Evolutionary conservation across 2,329 filamentous ascomycete species (phyloP).

Genomic region (Phialophora macrospora): DNA sequence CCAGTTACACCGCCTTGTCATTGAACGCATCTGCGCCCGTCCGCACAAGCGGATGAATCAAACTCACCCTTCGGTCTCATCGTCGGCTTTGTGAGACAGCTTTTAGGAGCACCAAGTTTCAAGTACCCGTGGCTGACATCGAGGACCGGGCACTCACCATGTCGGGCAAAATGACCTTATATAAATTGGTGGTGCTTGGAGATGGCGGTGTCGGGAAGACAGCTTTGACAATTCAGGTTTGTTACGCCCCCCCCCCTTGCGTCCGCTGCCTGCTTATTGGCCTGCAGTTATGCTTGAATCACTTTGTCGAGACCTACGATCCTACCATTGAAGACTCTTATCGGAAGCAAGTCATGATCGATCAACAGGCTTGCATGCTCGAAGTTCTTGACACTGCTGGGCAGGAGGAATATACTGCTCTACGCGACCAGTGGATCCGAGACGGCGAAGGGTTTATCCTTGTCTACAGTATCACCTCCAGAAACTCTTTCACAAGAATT

Average conservation of each 20-base stretch:
- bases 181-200: conserved; percentile 93
- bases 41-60: conserved; percentile 23
- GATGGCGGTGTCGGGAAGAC: conserved; percentile 95
- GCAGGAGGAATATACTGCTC: conserved; percentile 96
- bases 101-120: conserved; percentile 15
- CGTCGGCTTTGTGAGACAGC: conserved; percentile 16
- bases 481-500: conserved; percentile 92
- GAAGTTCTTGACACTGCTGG: conserved; percentile 96
- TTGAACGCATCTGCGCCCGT: conserved; percentile 18
- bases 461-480: conserved; percentile 97
- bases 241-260: conserved; percentile 12
- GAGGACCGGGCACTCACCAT: conserved; percentile 55
- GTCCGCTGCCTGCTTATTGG: conserved; percentile 17
- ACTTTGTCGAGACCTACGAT: conserved; percentile 92
- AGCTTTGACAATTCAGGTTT: conserved; percentile 80
- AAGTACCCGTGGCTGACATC: conserved; percentile 19
- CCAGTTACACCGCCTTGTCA: background rate
- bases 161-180: conserved; percentile 92
- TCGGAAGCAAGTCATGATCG: conserved; percentile 78
- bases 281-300: conserved; percentile 84
- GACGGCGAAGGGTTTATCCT: conserved; percentile 97
- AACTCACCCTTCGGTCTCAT: conserved; percentile 2
- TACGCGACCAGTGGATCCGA: conserved; percentile 97
- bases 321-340: conserved; percentile 72
- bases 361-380: conserved; percentile 93